Conservation (phyloP, 352 stramenopile species). For the Phytophthora pluvialis region DNA sequence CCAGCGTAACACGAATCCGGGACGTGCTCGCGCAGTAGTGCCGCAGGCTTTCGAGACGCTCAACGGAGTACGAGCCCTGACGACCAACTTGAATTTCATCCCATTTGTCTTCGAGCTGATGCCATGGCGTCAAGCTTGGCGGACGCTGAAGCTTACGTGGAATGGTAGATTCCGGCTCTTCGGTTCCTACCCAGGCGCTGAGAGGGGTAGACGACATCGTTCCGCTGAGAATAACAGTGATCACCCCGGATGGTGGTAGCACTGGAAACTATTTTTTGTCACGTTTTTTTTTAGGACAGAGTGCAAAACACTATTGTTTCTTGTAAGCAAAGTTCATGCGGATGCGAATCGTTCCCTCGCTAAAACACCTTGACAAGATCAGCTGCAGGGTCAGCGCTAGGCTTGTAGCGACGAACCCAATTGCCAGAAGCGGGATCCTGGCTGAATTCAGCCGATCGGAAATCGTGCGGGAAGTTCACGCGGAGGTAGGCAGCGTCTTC, state of each 20-base stretch:
- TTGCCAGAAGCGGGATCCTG: constrained; percentile 4
- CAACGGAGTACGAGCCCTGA: constrained; percentile 25
- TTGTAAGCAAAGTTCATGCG: too few relatives aligned
- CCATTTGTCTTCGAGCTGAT: constrained; percentile 22
- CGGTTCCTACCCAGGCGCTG: background rate
- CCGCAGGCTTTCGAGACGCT: constrained; percentile 25
- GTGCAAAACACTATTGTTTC: background rate
- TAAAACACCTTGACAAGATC: constrained; percentile 1
- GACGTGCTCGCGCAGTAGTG: constrained; percentile 17
- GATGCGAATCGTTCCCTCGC: background rate
- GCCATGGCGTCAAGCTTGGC: background rate
- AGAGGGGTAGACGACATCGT: background rate
- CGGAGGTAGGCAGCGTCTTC: constrained; percentile 60
- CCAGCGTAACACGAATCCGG: constrained; percentile 7
- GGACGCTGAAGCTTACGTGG: background rate
- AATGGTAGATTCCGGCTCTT: background rate
- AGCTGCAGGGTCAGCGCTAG: background rate
- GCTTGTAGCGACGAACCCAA: constrained; percentile 1
- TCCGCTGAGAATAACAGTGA: background rate
- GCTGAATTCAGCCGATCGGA: constrained; percentile 61
- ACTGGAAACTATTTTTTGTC: constrained; percentile 7
- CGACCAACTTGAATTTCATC: constrained; percentile 27
- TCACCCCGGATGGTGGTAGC: background rate
- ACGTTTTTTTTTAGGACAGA: background rate
- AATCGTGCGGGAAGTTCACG: constrained; percentile 60